Base-by-base conservation (phyloP, 257 asterid genomes). In the Solanum pennellii region DNA sequence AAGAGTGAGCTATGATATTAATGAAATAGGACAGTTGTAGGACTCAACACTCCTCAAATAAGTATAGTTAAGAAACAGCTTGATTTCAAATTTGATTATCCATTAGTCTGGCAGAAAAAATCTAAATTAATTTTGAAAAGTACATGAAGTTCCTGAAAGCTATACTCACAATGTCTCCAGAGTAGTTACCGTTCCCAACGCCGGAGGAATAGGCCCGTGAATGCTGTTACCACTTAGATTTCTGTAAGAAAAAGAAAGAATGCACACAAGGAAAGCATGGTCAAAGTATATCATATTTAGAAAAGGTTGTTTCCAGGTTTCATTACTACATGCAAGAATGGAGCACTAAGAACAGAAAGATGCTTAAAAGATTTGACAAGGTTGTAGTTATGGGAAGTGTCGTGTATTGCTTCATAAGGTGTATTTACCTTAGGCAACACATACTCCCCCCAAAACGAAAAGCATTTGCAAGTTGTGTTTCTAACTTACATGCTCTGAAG, bases 401-500 rank as follows among this genome's bases (percentile, higher is more conserved):
- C 45, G 49, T 49, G 69, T 80, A 29, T 31, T 47, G 42, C 68
- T 49, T 29, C 68, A 1, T 27, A 79, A 27, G 27, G 14, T 80
- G 44, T 52, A 82, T 11, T 16, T 37, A 65, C 23, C 80, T 84
- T 84, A 9, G 80, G 41, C 87, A 62, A 49, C 20, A 31, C 25
- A 56, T 82, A 31, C 52, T 82, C 31, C 12, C 31, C 12, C 29
- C 69, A 49, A 82, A 29, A 49, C 2, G 52, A 20, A 82, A 31
- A 31, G 45, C 8, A 82, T 33, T 25, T 41, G 76, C 86, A 42
- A 41, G 86, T 49, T 35, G 60, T 56, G 52, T 59, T 21, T 86
- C 88, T 72, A 88, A 93, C 98, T 94, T 93, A 96, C 99, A 97
- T 93, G 99, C 93, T 96, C 88, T 95, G 99, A 79, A 97, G 99